Evolutionary conservation across 495 filamentous ascomycete genomes (phyloP).

Genomic region (Massariosphaeria phaeospora): DNA sequence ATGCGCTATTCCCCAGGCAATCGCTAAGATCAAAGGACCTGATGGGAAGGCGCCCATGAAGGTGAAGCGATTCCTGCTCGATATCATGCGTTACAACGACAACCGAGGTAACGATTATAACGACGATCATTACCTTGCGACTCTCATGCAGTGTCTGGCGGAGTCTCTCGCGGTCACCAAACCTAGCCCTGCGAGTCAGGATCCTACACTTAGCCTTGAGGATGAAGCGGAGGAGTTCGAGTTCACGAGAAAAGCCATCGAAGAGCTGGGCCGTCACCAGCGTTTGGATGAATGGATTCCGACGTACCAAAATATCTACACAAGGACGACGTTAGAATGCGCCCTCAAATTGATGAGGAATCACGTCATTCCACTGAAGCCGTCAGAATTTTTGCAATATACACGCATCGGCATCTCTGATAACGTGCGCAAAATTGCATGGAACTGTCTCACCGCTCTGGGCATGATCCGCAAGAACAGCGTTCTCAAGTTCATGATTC

Average conservation of each 20-base stretch:
- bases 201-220: conserved; percentile 55
- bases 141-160: conserved; percentile 71
- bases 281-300: conserved; percentile 91
- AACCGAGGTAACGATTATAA: conserved; percentile 83
- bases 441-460: conserved; percentile 72
- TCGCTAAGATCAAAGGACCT: conserved; percentile 71
- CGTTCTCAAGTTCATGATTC: conserved; percentile 65
- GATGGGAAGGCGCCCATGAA: conserved; percentile 68
- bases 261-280: conserved; percentile 83
- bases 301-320: conserved; percentile 88
- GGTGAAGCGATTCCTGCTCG: conserved; percentile 74
- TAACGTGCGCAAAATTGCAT: conserved; percentile 74
- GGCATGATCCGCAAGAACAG: conserved; percentile 60
- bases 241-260: conserved; percentile 65
- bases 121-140: conserved; percentile 81
- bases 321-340: conserved; percentile 74
- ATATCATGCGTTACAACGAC: conserved; percentile 87
- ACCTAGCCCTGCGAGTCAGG: conserved; percentile 47
- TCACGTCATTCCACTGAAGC: conserved; percentile 55
- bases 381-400: conserved; percentile 73
- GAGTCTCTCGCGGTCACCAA: conserved; percentile 53
- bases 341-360: conserved; percentile 68
- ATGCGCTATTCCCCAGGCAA: conserved; percentile 69
- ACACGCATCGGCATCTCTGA: conserved; percentile 72
- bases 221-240: conserved; percentile 42